phyloP scores from a whole-genome alignment of 177 flowering plant species.

The Vitis hybrid region DNA sequence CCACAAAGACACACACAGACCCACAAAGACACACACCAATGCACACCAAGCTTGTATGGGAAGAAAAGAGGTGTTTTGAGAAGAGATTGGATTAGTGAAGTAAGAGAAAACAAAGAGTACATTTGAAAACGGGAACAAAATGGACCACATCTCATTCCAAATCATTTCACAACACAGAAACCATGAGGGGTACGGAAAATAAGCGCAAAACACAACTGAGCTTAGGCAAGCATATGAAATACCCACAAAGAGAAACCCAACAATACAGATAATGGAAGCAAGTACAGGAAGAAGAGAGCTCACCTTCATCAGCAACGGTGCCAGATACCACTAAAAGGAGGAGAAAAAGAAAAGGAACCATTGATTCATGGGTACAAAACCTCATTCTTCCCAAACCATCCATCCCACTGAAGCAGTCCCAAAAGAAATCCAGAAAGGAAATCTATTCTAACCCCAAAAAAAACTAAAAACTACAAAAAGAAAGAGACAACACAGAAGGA shows the following conservation, averaged over 20 bases:
- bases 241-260: not conserved
- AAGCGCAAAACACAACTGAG: not conserved
- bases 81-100: too few species aligned
- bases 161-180: not conserved
- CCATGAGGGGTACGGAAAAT: too few species aligned
- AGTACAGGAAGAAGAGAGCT: constrained; percentile 14
- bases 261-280: constrained; percentile 1
- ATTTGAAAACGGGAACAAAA: too few species aligned
- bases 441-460: not conserved
- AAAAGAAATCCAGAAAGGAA: constrained; percentile 12
- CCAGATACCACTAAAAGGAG: constrained; percentile 28
- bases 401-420: not conserved
- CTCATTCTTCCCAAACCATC: constrained; percentile 14
- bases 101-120: too few species aligned
- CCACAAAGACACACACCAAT: too few species aligned
- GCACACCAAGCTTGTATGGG: too few species aligned
- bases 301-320: constrained; percentile 44
- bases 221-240: not conserved
- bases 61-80: too few species aligned
- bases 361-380: constrained; percentile 9
- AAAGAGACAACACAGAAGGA: constrained; percentile 1
- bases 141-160: too few species aligned
- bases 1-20: too few species aligned
- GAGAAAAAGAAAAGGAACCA: constrained; percentile 35
- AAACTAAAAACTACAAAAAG: not conserved